Evolutionary conservation across 257 asterid species (phyloP).

Genomic region (Solanum clarkiae): DNA sequence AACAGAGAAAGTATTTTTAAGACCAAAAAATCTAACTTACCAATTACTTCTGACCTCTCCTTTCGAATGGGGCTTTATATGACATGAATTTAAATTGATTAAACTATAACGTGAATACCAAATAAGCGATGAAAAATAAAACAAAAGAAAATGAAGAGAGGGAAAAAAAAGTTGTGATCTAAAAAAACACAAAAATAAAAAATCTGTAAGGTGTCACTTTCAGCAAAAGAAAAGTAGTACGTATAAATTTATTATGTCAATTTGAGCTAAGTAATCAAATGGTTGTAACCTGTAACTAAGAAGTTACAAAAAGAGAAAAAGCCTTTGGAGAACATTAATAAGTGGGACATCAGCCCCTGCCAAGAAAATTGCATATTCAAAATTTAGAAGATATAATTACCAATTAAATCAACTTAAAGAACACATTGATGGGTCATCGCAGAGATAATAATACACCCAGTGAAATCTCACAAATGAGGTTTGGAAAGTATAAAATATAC

Average conservation of each 20-base stretch:
- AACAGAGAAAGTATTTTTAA: no score
- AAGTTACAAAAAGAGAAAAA: background rate
- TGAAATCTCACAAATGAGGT: no score
- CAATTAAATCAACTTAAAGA: background rate
- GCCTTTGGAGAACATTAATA: background rate
- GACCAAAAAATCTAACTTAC: no score
- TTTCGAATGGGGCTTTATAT: no score
- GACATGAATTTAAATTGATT: fast-evolving
- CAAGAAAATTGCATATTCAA: background rate
- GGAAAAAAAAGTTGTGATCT: background rate
- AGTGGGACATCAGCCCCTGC: conserved; percentile 6
- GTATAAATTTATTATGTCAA: background rate
- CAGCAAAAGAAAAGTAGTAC: conserved; percentile 11
- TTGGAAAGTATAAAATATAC: no score
- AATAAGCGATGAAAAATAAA: background rate
- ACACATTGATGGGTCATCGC: background rate
- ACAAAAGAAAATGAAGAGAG: background rate
- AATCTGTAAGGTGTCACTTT: conserved; percentile 51
- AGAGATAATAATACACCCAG: no score
- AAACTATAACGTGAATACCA: fast-evolving
- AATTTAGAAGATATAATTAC: background rate
- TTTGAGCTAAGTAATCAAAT: background rate
- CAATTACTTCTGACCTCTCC: no score
- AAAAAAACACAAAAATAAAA: conserved; percentile 4
- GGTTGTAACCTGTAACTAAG: background rate